phyloP scores from a whole-genome alignment of 2,329 filamentous ascomycete genomes.

The Aspergillus caelatus region DNA sequence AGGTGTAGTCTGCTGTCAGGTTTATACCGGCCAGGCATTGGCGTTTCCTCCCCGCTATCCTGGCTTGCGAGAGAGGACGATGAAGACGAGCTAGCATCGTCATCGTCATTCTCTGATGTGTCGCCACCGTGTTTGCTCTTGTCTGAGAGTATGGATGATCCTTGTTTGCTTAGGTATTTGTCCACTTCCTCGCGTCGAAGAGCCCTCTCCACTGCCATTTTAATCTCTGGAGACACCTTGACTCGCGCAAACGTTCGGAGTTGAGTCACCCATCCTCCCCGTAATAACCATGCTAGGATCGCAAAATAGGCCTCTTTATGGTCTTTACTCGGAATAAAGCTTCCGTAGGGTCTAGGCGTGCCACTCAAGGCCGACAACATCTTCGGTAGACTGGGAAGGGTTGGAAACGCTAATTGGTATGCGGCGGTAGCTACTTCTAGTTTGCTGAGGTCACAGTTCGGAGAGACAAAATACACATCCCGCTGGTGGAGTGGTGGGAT shows the following conservation, averaged over 20 bases:
- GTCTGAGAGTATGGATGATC: constrained; percentile 27
- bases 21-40: constrained; percentile 34
- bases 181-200: constrained; percentile 67
- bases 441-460: constrained; percentile 77
- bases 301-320: constrained; percentile 86
- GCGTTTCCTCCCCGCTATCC: constrained; percentile 41
- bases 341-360: constrained; percentile 78
- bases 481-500: constrained; percentile 88
- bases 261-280: constrained; percentile 91
- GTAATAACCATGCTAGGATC: constrained; percentile 90
- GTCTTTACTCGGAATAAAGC: constrained; percentile 81
- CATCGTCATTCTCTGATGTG: constrained; percentile 14
- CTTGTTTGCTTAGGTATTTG: constrained; percentile 36
- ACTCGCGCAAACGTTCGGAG: constrained; percentile 90
- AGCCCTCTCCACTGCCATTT: constrained; percentile 75
- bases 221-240: constrained; percentile 78
- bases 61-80: constrained; percentile 43
- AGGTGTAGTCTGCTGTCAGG: constrained; percentile 30
- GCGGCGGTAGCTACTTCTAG: constrained; percentile 69
- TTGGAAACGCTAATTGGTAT: constrained; percentile 79
- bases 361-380: constrained; percentile 84
- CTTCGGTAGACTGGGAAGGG: constrained; percentile 78
- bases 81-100: constrained; percentile 38
- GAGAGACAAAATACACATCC: constrained; percentile 88
- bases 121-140: background rate